phyloP scores from a whole-genome alignment of 164 flowering plant species.

The Aristolochia californica region DNA sequence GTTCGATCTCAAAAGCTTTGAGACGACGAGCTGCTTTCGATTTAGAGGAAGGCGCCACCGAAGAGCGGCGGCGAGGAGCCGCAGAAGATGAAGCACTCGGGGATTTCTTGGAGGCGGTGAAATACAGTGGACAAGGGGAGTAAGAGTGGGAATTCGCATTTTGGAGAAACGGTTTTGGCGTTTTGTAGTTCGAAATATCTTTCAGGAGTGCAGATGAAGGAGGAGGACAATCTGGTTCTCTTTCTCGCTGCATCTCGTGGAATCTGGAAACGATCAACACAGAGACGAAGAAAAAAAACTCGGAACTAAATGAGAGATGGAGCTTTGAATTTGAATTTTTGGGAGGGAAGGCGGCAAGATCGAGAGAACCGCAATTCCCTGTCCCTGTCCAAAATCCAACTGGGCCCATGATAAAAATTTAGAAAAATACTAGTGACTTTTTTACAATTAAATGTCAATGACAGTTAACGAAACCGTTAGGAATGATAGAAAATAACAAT shows the following conservation, averaged over 20 bases:
- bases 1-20: conserved; percentile 69
- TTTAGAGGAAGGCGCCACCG: conserved; percentile 17
- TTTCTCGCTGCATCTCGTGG: not conserved
- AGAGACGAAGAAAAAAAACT: not conserved
- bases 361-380: not conserved
- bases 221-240: not conserved
- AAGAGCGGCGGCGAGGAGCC: conserved; percentile 22
- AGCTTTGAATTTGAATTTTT: not conserved
- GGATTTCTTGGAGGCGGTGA: conserved; percentile 63
- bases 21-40: conserved; percentile 42
- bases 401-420: no score
- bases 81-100: conserved; percentile 26
- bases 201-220: conserved; percentile 26
- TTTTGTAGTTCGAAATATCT: conserved; percentile 80
- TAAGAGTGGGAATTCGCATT: conserved; percentile 6
- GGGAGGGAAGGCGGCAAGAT: not conserved
- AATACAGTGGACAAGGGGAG: conserved; percentile 38
- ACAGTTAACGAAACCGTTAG: no score
- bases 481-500: no score
- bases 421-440: no score
- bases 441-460: no score
- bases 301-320: not conserved
- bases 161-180: conserved; percentile 41
- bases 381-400: not conserved
- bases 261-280: not conserved